Evolutionary conservation across 345 rosid species (phyloP).

Genomic region (Brassica nigra): DNA sequence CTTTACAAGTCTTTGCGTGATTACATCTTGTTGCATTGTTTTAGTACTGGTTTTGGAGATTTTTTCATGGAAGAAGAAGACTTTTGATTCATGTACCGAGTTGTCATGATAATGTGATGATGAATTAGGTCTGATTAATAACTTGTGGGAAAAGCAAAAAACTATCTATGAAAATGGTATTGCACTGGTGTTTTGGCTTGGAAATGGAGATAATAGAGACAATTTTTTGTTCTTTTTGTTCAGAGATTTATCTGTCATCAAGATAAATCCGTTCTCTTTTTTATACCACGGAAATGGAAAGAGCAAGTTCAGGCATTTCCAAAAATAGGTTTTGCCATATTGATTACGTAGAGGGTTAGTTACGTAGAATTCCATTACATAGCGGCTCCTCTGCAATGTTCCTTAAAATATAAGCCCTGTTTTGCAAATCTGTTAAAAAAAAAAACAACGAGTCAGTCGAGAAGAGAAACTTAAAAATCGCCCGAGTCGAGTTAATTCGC

Average conservation of each 20-base stretch:
- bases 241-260: neutral
- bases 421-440: slow-evolving; percentile 11
- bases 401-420: neutral
- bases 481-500: slow-evolving; percentile 43
- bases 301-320: slow-evolving; percentile 3
- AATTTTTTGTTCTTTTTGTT: neutral
- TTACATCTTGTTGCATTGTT: slow-evolving; percentile 16
- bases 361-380: neutral
- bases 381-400: neutral
- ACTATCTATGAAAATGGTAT: neutral
- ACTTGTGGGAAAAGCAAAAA: neutral
- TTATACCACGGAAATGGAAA: slow-evolving; percentile 19
- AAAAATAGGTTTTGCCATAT: slow-evolving; percentile 7
- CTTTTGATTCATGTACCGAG: slow-evolving; percentile 1
- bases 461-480: slow-evolving; percentile 43
- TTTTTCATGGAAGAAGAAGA: slow-evolving; percentile 5
- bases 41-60: slow-evolving; percentile 6
- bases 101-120: neutral
- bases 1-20: slow-evolving; percentile 4
- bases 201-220: neutral
- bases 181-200: slow-evolving; percentile 22
- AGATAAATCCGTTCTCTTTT: neutral
- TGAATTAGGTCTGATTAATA: slow-evolving; percentile 11
- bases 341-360: slow-evolving; percentile 8
- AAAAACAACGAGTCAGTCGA: slow-evolving; percentile 38